A percentile compares a stretch with the other conserved stretches of the same genome.
These are phyloP conservation scores for Phialophora verrucosa DNA, from an alignment of 2,329 filamentous ascomycete species.

Conservation along the genomic window DNA sequence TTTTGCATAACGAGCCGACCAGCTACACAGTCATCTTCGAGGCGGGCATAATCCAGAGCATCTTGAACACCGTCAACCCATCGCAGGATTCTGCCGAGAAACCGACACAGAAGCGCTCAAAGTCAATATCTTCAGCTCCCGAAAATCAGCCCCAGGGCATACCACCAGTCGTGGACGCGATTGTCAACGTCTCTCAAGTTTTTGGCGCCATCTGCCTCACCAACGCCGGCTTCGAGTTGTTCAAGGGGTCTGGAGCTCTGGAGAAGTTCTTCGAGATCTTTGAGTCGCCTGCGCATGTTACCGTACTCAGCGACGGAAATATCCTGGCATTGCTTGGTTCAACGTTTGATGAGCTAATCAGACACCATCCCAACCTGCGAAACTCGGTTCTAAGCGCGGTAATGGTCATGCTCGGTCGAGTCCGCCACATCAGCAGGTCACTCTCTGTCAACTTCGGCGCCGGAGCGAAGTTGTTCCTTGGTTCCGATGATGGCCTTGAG, in stretches of 20 bases:
- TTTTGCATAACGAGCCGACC: constrained; percentile 98
- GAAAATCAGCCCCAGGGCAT: constrained; percentile 69
- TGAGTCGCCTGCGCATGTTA: constrained; percentile 86
- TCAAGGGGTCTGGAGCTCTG: constrained; percentile 80
- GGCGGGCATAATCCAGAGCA: constrained; percentile 83
- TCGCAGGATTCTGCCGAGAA: constrained; percentile 46
- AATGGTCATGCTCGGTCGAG: constrained; percentile 83
- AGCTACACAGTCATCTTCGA: constrained; percentile 96
- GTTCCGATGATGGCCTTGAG: constrained; percentile 58
- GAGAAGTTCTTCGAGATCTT: constrained; percentile 96
- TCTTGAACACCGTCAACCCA: constrained; percentile 72
- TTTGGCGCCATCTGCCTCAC: constrained; percentile 95
- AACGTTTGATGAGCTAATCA: constrained; percentile 90
- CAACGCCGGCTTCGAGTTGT: constrained; percentile 82
- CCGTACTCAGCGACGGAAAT: constrained; percentile 78
- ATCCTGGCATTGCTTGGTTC: constrained; percentile 76
- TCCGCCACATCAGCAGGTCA: constrained; percentile 73
- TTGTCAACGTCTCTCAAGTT: constrained; percentile 82
- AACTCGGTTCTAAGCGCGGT: constrained; percentile 82
- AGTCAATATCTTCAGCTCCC: constrained; percentile 43
- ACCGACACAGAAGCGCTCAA: constrained; percentile 46
- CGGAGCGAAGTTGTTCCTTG: constrained; percentile 78
- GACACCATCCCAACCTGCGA: constrained; percentile 87
- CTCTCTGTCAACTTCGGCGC: constrained; percentile 72
- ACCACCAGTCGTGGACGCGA: constrained; percentile 84